Evolutionary conservation across 306 rosid genomes (phyloP).

Genomic region (Gastrolobium villosum): DNA sequence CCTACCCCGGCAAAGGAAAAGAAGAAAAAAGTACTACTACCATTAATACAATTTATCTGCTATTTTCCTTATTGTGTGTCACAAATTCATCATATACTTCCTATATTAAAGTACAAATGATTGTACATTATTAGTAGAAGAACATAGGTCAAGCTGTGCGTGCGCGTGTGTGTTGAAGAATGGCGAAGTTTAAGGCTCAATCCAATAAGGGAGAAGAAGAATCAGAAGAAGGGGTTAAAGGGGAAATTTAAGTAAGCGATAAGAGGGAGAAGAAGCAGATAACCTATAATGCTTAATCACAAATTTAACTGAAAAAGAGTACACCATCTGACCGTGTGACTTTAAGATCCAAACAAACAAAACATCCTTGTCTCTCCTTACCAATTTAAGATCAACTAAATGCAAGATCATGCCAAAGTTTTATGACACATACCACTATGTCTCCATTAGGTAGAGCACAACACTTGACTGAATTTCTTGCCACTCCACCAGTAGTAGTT

Average conservation of each 20-base stretch:
- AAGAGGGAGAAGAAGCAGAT: background rate
- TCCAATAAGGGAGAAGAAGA: no score
- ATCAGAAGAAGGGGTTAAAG: no score
- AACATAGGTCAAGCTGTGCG: conserved; percentile 5
- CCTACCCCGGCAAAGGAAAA: background rate
- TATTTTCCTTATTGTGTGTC: background rate
- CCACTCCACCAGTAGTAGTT: conserved; percentile 77
- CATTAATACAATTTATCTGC: background rate
- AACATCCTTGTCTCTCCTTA: conserved; percentile 5
- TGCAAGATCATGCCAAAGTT: conserved; percentile 42
- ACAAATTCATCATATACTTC: background rate
- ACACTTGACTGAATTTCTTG: conserved; percentile 81
- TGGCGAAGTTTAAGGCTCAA: background rate
- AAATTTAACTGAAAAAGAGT: conserved; percentile 27
- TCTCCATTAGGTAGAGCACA: conserved; percentile 90
- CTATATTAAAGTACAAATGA: background rate
- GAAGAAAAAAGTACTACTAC: background rate
- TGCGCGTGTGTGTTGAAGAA: background rate
- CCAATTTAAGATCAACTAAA: conserved; percentile 37
- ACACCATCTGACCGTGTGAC: conserved; percentile 2
- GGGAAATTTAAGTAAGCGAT: background rate
- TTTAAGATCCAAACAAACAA: conserved; percentile 32
- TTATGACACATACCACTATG: conserved; percentile 85
- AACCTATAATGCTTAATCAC: conserved; percentile 4
- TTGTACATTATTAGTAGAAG: background rate